Base-by-base conservation (phyloP, 805 yeast species). In the Kodamaea laetipori region DNA sequence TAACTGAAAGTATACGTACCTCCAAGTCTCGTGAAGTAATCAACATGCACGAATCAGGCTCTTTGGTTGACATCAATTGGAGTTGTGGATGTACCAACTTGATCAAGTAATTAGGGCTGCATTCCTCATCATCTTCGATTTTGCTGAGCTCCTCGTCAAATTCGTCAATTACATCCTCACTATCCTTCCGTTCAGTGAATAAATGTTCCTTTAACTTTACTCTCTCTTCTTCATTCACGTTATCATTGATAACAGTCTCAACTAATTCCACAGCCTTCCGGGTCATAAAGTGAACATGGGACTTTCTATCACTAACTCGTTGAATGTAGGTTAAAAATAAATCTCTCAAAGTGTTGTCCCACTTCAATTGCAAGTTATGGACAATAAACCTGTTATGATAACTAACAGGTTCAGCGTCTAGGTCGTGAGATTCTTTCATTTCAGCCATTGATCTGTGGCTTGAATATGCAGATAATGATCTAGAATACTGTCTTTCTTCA, bases 31-130 rank as follows among this genome's bases (percentile, higher is more conserved):
- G 74, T 0, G 86, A 76, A 3, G 82, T 68, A 2, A 81, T 52
- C 25, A 82, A 56, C 5, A 78, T 70, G 44, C 82, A 77, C 1
- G 78, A 66, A 10, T 73, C 63, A 1, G 68, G 70, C 37, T 73
- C 77, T 13, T 63, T 61, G 10, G 72, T 73, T 15, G 80, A 71
- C 8, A 70, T 65, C 17, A 80, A 54, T 58, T 90, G 97, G 37
- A 90, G 78, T 60, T 92, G 97, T 0, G 97, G 96, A 19, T 88
- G 78, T 4, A 84, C 68, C 33, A 92, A 69, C 46, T 81, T 81
- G 23, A 90, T 72, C 48, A 82, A 67, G 57, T 81, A 85, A 33
- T 85, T 78, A 41, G 82, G 79, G 53, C 61, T 71, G 44, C 66
- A 54, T 59, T 77, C 76, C 28, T 73, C 70, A 33, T 65, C 58